Conservation (phyloP, 352 stramenopile genomes). For the Globisporangium paddicum region DNA sequence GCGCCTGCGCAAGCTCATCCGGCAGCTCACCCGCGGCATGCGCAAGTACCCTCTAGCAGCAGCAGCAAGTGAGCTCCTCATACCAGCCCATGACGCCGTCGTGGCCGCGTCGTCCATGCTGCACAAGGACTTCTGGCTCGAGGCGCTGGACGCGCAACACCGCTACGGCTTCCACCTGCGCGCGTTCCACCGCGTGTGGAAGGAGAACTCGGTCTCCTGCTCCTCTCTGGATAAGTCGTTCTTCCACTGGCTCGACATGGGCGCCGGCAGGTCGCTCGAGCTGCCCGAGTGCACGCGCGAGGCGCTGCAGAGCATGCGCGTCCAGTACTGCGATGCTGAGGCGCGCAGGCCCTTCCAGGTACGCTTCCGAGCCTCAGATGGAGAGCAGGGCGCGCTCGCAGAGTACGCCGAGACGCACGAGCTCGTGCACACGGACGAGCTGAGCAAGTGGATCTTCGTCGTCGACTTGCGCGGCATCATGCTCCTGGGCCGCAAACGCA, state of each 20-base stretch:
- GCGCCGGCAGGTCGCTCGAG: constrained; percentile 33
- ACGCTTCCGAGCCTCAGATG: constrained; percentile 19
- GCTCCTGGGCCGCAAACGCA: constrained; percentile 68
- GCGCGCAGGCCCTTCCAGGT: constrained; percentile 43
- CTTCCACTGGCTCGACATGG: constrained; percentile 71
- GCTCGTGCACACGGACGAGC: constrained; percentile 49
- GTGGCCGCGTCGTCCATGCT: constrained; percentile 27
- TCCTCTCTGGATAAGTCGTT: no score
- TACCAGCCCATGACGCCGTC: neutral
- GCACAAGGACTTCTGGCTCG: constrained; percentile 73
- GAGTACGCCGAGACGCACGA: constrained; percentile 29
- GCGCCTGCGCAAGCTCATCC: constrained; percentile 27
- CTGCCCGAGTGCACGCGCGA: constrained; percentile 52
- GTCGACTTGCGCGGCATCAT: constrained; percentile 27
- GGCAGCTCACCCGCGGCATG: constrained; percentile 26
- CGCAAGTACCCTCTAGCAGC: constrained; percentile 14
- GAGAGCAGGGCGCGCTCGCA: constrained; percentile 2
- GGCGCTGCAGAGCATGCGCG: constrained; percentile 32
- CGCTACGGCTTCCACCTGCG: constrained; percentile 71
- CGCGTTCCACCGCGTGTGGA: constrained; percentile 62
- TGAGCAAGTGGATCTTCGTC: constrained; percentile 82
- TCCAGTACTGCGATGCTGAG: constrained; percentile 46
- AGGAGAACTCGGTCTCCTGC: no score
- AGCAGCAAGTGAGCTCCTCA: neutral
- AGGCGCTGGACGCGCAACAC: constrained; percentile 64